A percentile compares a stretch with the other conserved stretches of the same genome.
phyloP scores from a whole-genome alignment of 495 filamentous ascomycete genomes.

The Daldinia childiae region DNA sequence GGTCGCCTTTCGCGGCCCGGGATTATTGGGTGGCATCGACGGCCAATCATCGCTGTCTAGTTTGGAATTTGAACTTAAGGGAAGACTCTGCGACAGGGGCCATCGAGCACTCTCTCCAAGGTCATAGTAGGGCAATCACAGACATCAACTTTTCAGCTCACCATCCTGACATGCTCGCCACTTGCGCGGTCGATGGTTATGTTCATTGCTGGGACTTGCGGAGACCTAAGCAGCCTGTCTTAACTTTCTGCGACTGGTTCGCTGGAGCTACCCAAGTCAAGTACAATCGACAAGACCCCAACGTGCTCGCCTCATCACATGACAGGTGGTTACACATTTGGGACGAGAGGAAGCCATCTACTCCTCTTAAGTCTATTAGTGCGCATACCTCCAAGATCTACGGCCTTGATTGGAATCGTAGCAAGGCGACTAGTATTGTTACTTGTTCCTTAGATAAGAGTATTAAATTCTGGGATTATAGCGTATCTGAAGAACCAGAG shows the following conservation, averaged over 20 bases:
- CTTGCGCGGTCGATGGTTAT: constrained; percentile 92
- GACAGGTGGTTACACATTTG: constrained; percentile 87
- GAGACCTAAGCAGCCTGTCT: constrained; percentile 73
- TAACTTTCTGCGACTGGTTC: constrained; percentile 93
- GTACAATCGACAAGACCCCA: constrained; percentile 86
- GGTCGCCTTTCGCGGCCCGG: constrained; percentile 90
- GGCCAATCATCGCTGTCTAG: constrained; percentile 91
- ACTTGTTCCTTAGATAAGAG: constrained; percentile 93
- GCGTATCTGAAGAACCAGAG: constrained; percentile 70
- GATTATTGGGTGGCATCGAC: constrained; percentile 95
- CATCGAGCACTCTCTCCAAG: constrained; percentile 90
- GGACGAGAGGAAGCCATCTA: constrained; percentile 85
- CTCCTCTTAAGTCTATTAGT: constrained; percentile 81
- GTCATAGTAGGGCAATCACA: constrained; percentile 88
- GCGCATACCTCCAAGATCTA: constrained; percentile 97
- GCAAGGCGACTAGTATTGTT: constrained; percentile 71
- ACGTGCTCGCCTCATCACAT: constrained; percentile 90
- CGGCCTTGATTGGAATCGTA: constrained; percentile 93
- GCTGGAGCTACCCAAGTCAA: constrained; percentile 96
- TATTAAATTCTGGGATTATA: constrained; percentile 94
- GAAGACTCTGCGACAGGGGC: constrained; percentile 73
- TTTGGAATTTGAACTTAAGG: constrained; percentile 89
- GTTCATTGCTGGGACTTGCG: constrained; percentile 94
- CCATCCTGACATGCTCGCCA: constrained; percentile 87
- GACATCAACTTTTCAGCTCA: constrained; percentile 97